Base-by-base conservation (phyloP, 108 stramenopile species). In the Cylindrotheca closterium region DNA sequence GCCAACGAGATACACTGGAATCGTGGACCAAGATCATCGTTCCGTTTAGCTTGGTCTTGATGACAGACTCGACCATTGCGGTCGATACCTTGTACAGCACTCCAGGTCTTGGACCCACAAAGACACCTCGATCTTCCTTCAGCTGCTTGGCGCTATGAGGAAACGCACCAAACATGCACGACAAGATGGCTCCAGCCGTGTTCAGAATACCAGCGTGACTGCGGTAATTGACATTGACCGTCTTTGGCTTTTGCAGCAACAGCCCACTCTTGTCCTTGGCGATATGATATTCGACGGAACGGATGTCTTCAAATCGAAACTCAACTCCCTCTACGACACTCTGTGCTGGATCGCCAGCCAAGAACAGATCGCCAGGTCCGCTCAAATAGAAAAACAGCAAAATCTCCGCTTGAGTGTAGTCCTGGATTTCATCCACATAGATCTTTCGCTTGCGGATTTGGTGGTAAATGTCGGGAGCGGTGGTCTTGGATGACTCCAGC, bases 271-370 rank as follows among this genome's bases (percentile, higher is more conserved):
- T 25, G 23, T 58, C 52, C 23, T 70, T 74, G 26, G 59, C 54
- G 4, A 80, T 49, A 57, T 46, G 56, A 33, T 79, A 58, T 0
- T 63, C 80, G 2, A 84, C 80, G 1, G 51, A 52, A 18, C 80
- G 68, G 47, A 85, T 42, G 7, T 81, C 84, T 63, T 85, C 84
- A 73, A 85, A 85, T 2, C 77, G 70, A 72, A 84, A 84, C 34
- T 81, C 80, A 21, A 78, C 78, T 15, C 83, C 80, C 53, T 79
- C 71, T n/a, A 71, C 78, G 10, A 85, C 80, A 47, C 65, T 67
- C 47, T 85, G 84, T 2, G 80, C 80, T 21, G 84, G 70, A 59
- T 85, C 80, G 17, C 83, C 83, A 19, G 83, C 83, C 30, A 84
- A 53, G 30, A 79, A 79, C 1, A 82, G 54, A 49, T 46, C 73